Evolutionary conservation across 371 early-diverging fungal genomes (phyloP).

Genomic region (Mucor irregularis): DNA sequence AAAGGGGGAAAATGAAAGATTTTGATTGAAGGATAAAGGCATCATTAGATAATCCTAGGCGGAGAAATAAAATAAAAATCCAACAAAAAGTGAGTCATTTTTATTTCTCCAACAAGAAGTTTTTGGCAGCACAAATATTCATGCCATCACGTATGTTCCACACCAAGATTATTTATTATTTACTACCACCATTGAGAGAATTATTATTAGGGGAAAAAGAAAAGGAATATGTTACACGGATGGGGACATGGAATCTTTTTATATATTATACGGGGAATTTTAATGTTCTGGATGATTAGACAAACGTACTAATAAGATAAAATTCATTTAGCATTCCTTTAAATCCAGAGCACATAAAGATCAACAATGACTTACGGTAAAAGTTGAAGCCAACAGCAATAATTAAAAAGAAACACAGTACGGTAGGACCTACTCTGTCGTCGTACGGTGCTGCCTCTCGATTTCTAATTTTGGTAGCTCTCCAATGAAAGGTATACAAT

Average conservation of each 20-base stretch:
- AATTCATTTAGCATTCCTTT: too few species aligned
- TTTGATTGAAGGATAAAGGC: too few species aligned
- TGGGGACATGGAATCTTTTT: background rate
- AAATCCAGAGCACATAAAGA: too few species aligned
- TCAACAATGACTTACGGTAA: constrained; percentile 59
- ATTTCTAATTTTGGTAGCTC: constrained; percentile 64
- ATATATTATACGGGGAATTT: background rate
- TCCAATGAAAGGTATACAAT: constrained; percentile 83
- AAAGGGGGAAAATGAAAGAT: background rate
- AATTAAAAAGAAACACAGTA: constrained; percentile 74
- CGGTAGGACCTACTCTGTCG: constrained; percentile 65
- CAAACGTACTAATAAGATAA: constrained; percentile 1
- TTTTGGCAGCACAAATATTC: too few species aligned
- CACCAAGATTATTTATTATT: too few species aligned
- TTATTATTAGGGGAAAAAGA: too few species aligned
- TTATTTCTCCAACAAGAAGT: too few species aligned
- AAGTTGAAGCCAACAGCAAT: constrained; percentile 78
- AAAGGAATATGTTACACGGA: background rate
- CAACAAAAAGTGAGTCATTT: too few species aligned
- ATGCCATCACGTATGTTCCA: too few species aligned
- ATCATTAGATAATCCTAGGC: too few species aligned
- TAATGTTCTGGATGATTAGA: background rate
- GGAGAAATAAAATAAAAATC: too few species aligned
- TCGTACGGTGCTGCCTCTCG: constrained; percentile 60
- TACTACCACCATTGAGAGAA: too few species aligned